Percentiles rank a stretch among this genome's conserved stretches.
phyloP scores from a whole-genome alignment of 2,329 filamentous ascomycete species.

The Penicillium sp. region DNA sequence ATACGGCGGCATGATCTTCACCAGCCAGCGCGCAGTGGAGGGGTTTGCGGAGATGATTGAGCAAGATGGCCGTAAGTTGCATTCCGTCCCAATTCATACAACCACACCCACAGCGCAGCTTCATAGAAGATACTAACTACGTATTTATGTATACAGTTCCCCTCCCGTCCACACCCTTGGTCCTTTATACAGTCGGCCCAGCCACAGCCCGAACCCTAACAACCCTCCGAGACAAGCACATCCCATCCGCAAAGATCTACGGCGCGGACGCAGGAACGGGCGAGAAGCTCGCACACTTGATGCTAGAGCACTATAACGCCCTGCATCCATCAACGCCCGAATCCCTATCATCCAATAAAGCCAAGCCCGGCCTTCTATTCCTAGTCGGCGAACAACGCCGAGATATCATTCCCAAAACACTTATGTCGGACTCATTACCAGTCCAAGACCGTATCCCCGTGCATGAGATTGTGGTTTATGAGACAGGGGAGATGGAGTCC shows the following conservation, averaged over 20 bases:
- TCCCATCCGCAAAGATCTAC: constrained; percentile 61
- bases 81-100: neutral
- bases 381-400: constrained; percentile 85
- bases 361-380: constrained; percentile 68
- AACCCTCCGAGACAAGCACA: constrained; percentile 44
- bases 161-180: constrained; percentile 32
- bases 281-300: constrained; percentile 73
- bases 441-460: constrained; percentile 61
- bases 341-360: constrained; percentile 8
- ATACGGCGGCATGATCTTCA: constrained; percentile 53
- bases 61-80: constrained; percentile 30
- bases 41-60: constrained; percentile 41
- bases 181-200: constrained; percentile 51
- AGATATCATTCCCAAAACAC: constrained; percentile 82
- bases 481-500: constrained; percentile 76
- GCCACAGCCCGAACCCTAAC: constrained; percentile 65
- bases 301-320: constrained; percentile 71
- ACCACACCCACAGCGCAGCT: neutral
- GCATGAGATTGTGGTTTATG: constrained; percentile 81
- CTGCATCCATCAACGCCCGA: constrained; percentile 14
- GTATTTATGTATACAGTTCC: neutral
- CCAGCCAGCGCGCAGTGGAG: constrained; percentile 51
- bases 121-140: neutral
- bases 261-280: constrained; percentile 85
- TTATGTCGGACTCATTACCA: constrained; percentile 60